Base-by-base conservation (phyloP, 176 grass and related monocot species). In the Poa annua region DNA sequence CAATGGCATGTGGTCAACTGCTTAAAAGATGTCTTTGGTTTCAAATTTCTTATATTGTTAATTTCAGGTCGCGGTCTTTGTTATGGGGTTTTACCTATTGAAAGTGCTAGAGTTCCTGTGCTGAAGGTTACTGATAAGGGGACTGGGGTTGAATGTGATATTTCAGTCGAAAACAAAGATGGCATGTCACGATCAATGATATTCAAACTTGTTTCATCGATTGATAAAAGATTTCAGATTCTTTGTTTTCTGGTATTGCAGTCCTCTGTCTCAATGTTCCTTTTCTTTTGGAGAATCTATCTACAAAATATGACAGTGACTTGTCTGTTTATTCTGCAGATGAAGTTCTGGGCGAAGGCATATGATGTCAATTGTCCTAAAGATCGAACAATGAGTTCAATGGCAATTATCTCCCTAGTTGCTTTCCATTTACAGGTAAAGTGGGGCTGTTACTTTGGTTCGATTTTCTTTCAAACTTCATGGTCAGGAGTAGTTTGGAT, bases 381-480 rank as follows among this genome's bases (percentile, higher is more conserved):
- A 86, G 92, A 98, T 82, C 72, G 52, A 85, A 98, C 96, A 55
- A 86, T 98, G 83, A 98, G 93, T 91, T 98, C 96, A n/a, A 93
- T 98, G 83, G 78, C 91, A 21, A 93, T 98, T 86, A 93, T 95
- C 82, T 86, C 96, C 7, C 93, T 98, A 91, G 96, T 98, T 80
- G 88, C 96, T 88, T 98, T 98, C 80, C 96, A 98, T 88, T 93
- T 98, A 72, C 96, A 98, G 96, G 96, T 94, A 92, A 59, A 84
- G 33, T 69, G 65, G 66, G 39, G 75, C 39, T 68, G 20, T 80
- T 85, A 33, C 47, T 39, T 82, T 80, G 33, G 44, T 73, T 56
- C 53, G 20, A 61, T 49, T 69, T 85, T 76, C 22, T 67, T 11
- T 68, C 67, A 33, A 50, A 39, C 41, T 61, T 64, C 22, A 34